phyloP scores from a whole-genome alignment of 2,329 filamentous ascomycete genomes.

The Ceratocystis harringtonii region DNA sequence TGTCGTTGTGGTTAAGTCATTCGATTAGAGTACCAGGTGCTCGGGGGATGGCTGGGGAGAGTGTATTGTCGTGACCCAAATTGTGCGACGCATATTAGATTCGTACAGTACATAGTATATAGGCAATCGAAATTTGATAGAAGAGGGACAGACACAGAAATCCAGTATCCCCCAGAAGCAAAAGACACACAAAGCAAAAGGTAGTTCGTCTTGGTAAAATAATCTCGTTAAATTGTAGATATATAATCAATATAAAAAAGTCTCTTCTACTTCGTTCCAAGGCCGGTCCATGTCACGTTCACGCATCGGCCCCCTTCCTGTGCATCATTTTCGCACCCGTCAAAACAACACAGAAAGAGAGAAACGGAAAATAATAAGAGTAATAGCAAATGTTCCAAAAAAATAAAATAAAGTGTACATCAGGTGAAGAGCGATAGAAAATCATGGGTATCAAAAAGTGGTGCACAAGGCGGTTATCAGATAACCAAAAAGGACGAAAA shows the following conservation, averaged over 20 bases:
- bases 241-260: not conserved
- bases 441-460: slow-evolving; percentile 20
- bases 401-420: slow-evolving; percentile 9
- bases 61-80: no score
- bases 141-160: no score
- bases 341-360: not conserved
- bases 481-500: slow-evolving; percentile 3
- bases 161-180: no score
- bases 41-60: no score
- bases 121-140: no score
- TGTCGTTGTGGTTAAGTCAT: no score
- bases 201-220: not conserved
- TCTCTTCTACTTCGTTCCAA: not conserved
- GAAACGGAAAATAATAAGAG: slow-evolving; percentile 2
- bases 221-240: not conserved
- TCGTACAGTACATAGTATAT: no score
- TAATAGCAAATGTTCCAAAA: not conserved
- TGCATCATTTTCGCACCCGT: not conserved
- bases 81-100: no score
- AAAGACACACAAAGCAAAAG: not conserved
- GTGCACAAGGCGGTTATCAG: slow-evolving; percentile 12
- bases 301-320: not conserved
- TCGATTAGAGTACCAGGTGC: no score
- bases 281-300: not conserved
- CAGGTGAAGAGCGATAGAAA: slow-evolving; percentile 18